Evolutionary conservation across 179 eudicot genomes (phyloP).

Genomic region (Nepenthes alata): DNA sequence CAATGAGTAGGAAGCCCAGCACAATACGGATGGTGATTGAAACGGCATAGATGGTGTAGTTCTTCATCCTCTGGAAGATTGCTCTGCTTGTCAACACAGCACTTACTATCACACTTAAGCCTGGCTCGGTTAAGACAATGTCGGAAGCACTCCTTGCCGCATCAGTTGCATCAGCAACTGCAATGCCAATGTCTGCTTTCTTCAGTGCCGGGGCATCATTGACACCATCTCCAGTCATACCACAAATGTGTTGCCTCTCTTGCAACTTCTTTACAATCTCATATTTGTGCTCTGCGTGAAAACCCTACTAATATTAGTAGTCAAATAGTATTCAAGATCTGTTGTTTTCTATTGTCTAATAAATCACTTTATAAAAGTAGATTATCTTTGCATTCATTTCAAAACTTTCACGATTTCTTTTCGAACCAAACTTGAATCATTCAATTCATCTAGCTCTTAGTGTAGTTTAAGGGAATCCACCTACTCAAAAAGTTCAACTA

Average conservation of each 20-base stretch:
- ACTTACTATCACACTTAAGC: slow-evolving; percentile 76
- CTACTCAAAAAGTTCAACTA: too few species aligned
- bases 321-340: not conserved
- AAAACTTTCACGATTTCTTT: not conserved
- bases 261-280: slow-evolving; percentile 85
- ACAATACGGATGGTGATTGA: slow-evolving; percentile 89
- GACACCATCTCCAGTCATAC: slow-evolving; percentile 97
- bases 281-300: slow-evolving; percentile 66
- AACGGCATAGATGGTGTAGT: slow-evolving; percentile 86
- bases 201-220: slow-evolving; percentile 91
- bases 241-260: slow-evolving; percentile 75
- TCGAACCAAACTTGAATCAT: slow-evolving; percentile 1
- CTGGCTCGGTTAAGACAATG: slow-evolving; percentile 83
- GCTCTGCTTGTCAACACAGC: slow-evolving; percentile 82
- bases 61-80: slow-evolving; percentile 93
- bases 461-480: too few species aligned
- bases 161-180: slow-evolving; percentile 90
- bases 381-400: not conserved
- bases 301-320: too few species aligned
- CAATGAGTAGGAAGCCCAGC: slow-evolving; percentile 64
- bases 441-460: not conserved
- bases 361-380: not conserved
- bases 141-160: slow-evolving; percentile 90
- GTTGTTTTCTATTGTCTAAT: not conserved
- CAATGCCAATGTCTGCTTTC: slow-evolving; percentile 85